phyloP scores from a whole-genome alignment of 768 basidiomycete genomes.

The Phallus indusiatus region DNA sequence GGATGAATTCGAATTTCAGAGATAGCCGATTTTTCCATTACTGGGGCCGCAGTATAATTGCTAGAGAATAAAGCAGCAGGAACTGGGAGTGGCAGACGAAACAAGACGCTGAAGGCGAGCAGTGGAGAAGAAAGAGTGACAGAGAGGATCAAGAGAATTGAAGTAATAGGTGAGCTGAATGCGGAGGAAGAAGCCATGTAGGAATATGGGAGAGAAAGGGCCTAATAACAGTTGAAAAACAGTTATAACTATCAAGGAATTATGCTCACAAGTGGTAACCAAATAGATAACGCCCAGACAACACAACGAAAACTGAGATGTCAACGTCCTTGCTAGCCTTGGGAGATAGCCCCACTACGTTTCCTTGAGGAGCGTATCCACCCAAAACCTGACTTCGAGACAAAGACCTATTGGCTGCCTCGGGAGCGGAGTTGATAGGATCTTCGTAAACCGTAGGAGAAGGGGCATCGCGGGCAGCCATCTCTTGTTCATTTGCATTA shows the following conservation, averaged over 20 bases:
- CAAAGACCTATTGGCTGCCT: conserved; percentile 37
- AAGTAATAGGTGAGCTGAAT: conserved; percentile 28
- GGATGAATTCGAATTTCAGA: conserved; percentile 9
- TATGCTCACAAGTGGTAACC: conserved; percentile 54
- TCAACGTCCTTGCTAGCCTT: conserved; percentile 40
- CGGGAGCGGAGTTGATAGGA: conserved; percentile 37
- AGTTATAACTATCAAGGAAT: not conserved
- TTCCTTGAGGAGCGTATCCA: conserved; percentile 52
- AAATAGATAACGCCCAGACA: conserved; percentile 59
- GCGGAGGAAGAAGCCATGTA: conserved; percentile 30
- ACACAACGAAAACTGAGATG: conserved; percentile 45
- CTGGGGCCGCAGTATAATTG: not conserved
- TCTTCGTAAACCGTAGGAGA: conserved; percentile 34
- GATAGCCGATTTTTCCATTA: not conserved
- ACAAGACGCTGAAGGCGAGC: conserved; percentile 49
- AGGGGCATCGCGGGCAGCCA: conserved; percentile 27
- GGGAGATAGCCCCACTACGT: conserved; percentile 35
- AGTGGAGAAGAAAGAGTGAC: conserved; percentile 62
- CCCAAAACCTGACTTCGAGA: conserved; percentile 55
- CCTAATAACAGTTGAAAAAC: conserved; percentile 26
- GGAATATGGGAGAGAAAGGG: conserved; percentile 55
- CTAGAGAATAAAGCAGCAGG: conserved; percentile 47
- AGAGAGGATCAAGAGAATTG: conserved; percentile 50
- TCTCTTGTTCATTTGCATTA: conserved; percentile 17
- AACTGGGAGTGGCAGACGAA: conserved; percentile 55